A percentile compares a stretch with the other conserved stretches of the same genome.
These are phyloP conservation scores for Mucor saturninus DNA, from an alignment of 371 early-diverging fungal genomes.

Conservation along the genomic window DNA sequence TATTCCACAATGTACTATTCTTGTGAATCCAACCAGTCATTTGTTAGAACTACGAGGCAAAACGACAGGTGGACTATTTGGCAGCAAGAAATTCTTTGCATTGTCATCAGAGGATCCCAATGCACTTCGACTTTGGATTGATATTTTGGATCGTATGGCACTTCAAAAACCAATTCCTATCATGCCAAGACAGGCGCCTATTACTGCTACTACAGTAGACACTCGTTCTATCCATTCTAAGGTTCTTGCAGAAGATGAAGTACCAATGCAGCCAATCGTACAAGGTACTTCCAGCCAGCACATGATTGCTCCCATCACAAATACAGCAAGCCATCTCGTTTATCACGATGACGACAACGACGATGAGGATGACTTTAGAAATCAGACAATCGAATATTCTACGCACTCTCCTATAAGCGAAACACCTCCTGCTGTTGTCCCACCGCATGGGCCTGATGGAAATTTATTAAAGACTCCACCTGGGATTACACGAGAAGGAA, in stretches of 20 bases:
- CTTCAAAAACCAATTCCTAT: conserved; percentile 8
- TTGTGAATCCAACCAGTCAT: conserved; percentile 9
- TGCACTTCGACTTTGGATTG: conserved; percentile 11
- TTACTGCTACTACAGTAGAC: conserved; percentile 1
- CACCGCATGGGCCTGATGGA: neutral
- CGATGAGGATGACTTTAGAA: conserved; percentile 6
- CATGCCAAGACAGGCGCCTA: neutral
- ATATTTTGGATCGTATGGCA: conserved; percentile 15
- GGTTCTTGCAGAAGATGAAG: conserved; percentile 12
- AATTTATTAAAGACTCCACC: neutral
- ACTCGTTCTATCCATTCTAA: conserved; percentile 18
- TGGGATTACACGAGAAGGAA: conserved; percentile 22
- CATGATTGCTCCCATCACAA: conserved; percentile 8
- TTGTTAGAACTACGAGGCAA: conserved; percentile 24
- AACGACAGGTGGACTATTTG: conserved; percentile 8
- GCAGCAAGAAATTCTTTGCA: conserved; percentile 13
- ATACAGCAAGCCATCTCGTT: neutral
- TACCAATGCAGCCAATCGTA: conserved; percentile 7
- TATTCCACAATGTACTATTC: conserved; percentile 20
- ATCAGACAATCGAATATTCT: conserved; percentile 13
- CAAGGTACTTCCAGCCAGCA: neutral
- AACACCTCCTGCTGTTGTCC: neutral
- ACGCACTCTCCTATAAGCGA: conserved; percentile 10
- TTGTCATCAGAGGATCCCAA: conserved; percentile 16
- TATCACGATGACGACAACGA: conserved; percentile 4